These are phyloP conservation scores for Euphorbia tirucalli DNA, from an alignment of 345 rosid species.

Conservation along the genomic window DNA sequence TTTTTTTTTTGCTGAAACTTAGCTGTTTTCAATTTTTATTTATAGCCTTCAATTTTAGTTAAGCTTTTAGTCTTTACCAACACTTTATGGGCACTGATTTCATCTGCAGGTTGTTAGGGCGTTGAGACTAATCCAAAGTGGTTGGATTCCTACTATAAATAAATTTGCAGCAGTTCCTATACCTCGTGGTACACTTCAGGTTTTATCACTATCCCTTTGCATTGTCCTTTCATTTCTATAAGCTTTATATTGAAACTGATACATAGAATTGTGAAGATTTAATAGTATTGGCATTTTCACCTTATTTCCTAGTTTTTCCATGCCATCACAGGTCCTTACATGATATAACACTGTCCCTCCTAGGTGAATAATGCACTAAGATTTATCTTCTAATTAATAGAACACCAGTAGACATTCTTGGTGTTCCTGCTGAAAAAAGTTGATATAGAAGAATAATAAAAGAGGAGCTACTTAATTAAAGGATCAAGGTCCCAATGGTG, in stretches of 20 bases:
- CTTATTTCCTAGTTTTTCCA: background rate
- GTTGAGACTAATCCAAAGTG: slow-evolving; percentile 55
- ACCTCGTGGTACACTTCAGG: slow-evolving; percentile 98
- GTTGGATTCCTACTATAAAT: slow-evolving; percentile 43
- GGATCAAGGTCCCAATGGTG: background rate
- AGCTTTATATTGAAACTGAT: background rate
- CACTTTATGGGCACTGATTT: slow-evolving; percentile 6
- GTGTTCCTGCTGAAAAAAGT: background rate
- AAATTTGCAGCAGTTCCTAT: slow-evolving; percentile 71
- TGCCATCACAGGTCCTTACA: background rate
- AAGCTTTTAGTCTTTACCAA: background rate
- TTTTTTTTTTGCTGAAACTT: background rate
- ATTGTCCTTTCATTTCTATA: background rate
- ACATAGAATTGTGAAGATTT: background rate
- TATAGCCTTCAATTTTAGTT: background rate
- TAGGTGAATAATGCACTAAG: background rate
- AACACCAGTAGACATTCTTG: background rate
- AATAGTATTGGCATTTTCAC: background rate
- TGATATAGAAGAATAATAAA: background rate
- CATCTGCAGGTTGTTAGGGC: slow-evolving; percentile 84
- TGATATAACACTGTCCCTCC: background rate
- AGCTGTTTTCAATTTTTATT: background rate
- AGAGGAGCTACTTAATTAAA: background rate
- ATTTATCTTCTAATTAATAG: background rate
- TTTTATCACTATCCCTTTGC: slow-evolving; percentile 30